Evolutionary conservation across 768 basidiomycete genomes (phyloP), one percentile per base, ranked within the genome.

Genomic region (Lentinus brumalis): DNA sequence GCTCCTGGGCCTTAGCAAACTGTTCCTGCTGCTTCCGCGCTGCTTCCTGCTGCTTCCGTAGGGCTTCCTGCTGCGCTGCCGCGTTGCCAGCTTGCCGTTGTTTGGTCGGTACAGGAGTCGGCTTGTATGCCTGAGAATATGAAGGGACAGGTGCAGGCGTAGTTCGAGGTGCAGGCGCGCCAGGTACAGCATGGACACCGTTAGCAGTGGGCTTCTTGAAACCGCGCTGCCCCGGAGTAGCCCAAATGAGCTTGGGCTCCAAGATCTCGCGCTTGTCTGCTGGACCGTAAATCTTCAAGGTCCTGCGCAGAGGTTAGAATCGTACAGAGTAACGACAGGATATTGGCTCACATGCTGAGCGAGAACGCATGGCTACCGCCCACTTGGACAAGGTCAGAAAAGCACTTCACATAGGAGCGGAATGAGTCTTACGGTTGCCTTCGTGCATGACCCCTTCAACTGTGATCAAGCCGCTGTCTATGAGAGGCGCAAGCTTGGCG

Each of bases 361-460:
- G 79, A 81, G 67, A 86, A 92, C 5, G 66, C 35, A 7, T 35
- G 67, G 44, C 73, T 77, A 3, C 81, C 78, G 29, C 55, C 53
- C 40, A 69, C 69, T 59, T 11, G 53, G 14, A 57, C 32, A 41
- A 21, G 42, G 41, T 60, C 56, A 32, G 35, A 52, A 3, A 56
- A 50, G 3, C 16, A 65, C 35, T 59, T 55, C n/a, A 50, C n/a
- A 62, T 31, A 10, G 39, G 21, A 54, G 15, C 9, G 4, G 3
- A 50, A 45, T 1, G 44, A 35, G 14, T 50, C 66, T 11, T 73
- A 90, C 89, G 62, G 65, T 92, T 93, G 54, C 91, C 91, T 56
- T 89, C 81, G 39, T 82, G 83, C 75, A 81, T 80, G 11, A 79
- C 74, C 18, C 92, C 94, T 76, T 95, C 94, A 4, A 91, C 83